phyloP scores from a whole-genome alignment of 371 early-diverging fungal genomes.

The Rhizopus stolonifer region DNA sequence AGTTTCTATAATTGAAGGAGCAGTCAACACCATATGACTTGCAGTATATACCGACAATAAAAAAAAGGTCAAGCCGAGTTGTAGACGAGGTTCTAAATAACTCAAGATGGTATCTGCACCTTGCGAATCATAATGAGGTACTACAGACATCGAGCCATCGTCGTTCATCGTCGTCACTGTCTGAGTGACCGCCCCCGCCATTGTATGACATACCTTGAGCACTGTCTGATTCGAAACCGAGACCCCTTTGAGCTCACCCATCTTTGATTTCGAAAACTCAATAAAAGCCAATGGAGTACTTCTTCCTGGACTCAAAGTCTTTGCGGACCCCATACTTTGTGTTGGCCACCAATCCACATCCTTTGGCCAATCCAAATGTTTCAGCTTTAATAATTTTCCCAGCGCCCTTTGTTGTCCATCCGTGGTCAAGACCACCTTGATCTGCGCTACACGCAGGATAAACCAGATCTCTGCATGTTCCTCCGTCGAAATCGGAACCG shows the following conservation, averaged over 20 bases:
- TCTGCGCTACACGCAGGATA: slow-evolving; percentile 63
- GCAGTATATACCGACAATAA: slow-evolving; percentile 69
- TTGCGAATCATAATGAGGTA: slow-evolving; percentile 25
- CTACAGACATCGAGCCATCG: background rate
- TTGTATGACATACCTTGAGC: slow-evolving; percentile 59
- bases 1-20: slow-evolving; percentile 56
- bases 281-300: slow-evolving; percentile 72
- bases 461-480: slow-evolving; percentile 72
- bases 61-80: slow-evolving; percentile 66
- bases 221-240: slow-evolving; percentile 73
- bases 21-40: slow-evolving; percentile 61
- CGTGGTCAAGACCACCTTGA: slow-evolving; percentile 70
- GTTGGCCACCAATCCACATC: slow-evolving; percentile 76
- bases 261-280: slow-evolving; percentile 75
- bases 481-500: slow-evolving; percentile 78
- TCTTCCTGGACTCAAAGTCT: too few relatives aligned
- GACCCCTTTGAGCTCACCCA: slow-evolving; percentile 80
- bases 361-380: slow-evolving; percentile 57
- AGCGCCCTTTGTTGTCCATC: slow-evolving; percentile 72
- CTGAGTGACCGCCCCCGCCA: slow-evolving; percentile 23
- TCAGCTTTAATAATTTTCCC: slow-evolving; percentile 56
- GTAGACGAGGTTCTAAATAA: slow-evolving; percentile 78
- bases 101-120: slow-evolving; percentile 53
- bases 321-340: slow-evolving; percentile 55
- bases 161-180: slow-evolving; percentile 8